These are phyloP conservation scores for Incumbomyces delicatus DNA, from an alignment of 2,329 filamentous ascomycete genomes.

Conservation along the genomic window DNA sequence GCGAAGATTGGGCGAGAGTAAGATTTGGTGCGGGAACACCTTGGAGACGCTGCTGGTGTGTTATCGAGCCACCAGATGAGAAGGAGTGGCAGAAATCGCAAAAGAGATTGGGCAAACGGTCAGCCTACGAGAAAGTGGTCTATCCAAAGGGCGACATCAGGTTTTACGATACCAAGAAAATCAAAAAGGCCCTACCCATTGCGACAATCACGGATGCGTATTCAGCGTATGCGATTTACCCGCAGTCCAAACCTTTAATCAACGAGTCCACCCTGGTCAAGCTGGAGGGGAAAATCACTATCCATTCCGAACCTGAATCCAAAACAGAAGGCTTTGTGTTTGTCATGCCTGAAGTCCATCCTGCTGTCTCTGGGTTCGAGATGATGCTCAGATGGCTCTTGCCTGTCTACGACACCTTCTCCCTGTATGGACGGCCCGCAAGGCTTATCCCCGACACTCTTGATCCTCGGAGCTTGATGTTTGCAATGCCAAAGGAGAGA, in stretches of 20 bases:
- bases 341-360: slow-evolving; percentile 88
- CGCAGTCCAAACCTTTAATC: slow-evolving; percentile 84
- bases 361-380: slow-evolving; percentile 89
- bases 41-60: slow-evolving; percentile 95
- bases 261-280: slow-evolving; percentile 92
- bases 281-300: slow-evolving; percentile 80
- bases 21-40: slow-evolving; percentile 91
- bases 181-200: slow-evolving; percentile 82
- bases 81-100: slow-evolving; percentile 79
- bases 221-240: slow-evolving; percentile 90
- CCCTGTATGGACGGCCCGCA: slow-evolving; percentile 78
- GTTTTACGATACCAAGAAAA: slow-evolving; percentile 90
- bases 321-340: slow-evolving; percentile 91
- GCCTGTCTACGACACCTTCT: slow-evolving; percentile 87
- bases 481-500: slow-evolving; percentile 84
- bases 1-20: slow-evolving; percentile 90
- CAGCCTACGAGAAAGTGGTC: slow-evolving; percentile 67
- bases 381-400: slow-evolving; percentile 90
- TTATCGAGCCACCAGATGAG: slow-evolving; percentile 83
- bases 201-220: slow-evolving; percentile 86
- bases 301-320: slow-evolving; percentile 68
- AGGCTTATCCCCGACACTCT: slow-evolving; percentile 78
- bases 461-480: slow-evolving; percentile 88
- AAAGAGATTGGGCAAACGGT: slow-evolving; percentile 73
- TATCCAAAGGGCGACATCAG: slow-evolving; percentile 79